Evolutionary conservation across 305 asterid genomes (phyloP).

Genomic region (Solanum chacoense): DNA sequence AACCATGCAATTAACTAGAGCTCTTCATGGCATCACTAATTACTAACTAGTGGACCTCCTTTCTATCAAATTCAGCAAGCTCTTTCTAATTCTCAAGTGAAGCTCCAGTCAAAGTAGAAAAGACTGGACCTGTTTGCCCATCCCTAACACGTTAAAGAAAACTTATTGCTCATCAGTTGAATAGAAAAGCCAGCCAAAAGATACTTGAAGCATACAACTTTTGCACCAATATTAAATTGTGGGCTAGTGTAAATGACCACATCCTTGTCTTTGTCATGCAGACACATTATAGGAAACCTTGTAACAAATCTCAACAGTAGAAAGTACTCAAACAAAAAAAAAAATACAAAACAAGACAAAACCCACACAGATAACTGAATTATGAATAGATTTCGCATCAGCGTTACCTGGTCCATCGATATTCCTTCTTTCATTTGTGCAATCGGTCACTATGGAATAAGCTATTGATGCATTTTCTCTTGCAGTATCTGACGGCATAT

Average conservation of each 20-base stretch:
- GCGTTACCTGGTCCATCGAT: constrained; percentile 45
- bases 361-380: background rate
- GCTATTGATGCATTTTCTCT: constrained; percentile 34
- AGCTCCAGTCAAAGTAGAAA: constrained; percentile 5
- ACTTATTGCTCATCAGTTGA: background rate
- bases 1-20: background rate
- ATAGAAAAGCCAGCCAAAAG: background rate
- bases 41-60: background rate
- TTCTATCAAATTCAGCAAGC: background rate
- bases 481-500: constrained; percentile 47
- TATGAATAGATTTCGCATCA: constrained; percentile 9
- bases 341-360: background rate
- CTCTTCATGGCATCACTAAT: background rate
- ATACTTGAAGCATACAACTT: background rate
- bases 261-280: background rate
- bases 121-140: background rate
- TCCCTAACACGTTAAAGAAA: background rate
- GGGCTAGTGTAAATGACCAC: background rate
- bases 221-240: background rate
- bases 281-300: background rate
- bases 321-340: background rate
- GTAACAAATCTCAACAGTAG: background rate
- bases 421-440: constrained; percentile 32
- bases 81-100: background rate
- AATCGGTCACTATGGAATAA: constrained; percentile 38